Evolutionary conservation across 768 basidiomycete genomes (phyloP).

Genomic region (Lactarius sanguifluus): DNA sequence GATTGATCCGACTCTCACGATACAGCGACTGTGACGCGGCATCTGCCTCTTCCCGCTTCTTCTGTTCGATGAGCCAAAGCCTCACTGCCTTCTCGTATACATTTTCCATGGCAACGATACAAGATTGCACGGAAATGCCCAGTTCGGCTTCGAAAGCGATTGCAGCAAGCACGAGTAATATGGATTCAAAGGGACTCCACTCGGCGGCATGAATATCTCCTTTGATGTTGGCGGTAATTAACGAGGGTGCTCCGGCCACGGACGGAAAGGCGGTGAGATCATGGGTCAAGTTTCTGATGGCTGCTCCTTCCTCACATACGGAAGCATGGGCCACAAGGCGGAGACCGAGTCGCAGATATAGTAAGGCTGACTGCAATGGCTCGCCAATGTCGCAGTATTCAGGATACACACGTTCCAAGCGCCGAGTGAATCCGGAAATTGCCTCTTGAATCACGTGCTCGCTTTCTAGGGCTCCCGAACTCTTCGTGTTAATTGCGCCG

Average conservation of each 20-base stretch:
- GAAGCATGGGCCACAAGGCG: slow-evolving; percentile 45
- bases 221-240: slow-evolving; percentile 36
- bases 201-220: slow-evolving; percentile 32
- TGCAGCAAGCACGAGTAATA: slow-evolving; percentile 52
- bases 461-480: slow-evolving; percentile 45
- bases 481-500: slow-evolving; percentile 38
- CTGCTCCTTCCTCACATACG: not conserved
- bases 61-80: slow-evolving; percentile 84
- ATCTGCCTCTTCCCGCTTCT: slow-evolving; percentile 62
- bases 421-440: slow-evolving; percentile 71
- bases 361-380: slow-evolving; percentile 65
- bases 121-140: slow-evolving; percentile 39
- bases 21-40: slow-evolving; percentile 74
- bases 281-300: slow-evolving; percentile 31
- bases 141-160: slow-evolving; percentile 46
- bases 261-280: slow-evolving; percentile 57
- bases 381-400: slow-evolving; percentile 69
- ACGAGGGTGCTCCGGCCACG: slow-evolving; percentile 41
- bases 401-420: slow-evolving; percentile 64
- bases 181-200: slow-evolving; percentile 40
- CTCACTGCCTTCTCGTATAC: slow-evolving; percentile 68
- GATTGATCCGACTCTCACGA: slow-evolving; percentile 54
- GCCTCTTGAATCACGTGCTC: slow-evolving; percentile 80
- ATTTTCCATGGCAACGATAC: slow-evolving; percentile 43
- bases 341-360: slow-evolving; percentile 70